Base-by-base conservation (phyloP, 805 yeast species). In the baker's yeast (Saccharomyces cerevisiae) region DNA sequence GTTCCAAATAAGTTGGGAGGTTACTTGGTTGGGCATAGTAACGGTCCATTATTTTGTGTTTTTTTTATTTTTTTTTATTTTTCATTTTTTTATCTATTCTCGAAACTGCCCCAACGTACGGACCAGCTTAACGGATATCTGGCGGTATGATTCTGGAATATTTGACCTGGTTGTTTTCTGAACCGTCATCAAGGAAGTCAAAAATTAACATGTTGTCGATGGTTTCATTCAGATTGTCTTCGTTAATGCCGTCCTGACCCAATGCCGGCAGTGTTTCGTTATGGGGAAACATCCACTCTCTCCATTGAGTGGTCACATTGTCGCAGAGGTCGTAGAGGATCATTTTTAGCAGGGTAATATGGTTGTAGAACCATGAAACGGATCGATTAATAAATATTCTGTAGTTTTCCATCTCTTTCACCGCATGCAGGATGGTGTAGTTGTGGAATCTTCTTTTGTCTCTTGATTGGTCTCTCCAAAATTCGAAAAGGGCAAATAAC, bases 331-430 rank as follows among this genome's bases (percentile, higher is more conserved):
- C 73, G 52, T 65, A 69, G 14, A 69, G 55, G 26, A 68, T 67
- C 70, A 69, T 68, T 54, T 68, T 69, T 28, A 69, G 59, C 36
- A 69, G 53, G 0, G 73, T 69, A 27, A 69, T 68, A 54, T 69
- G 73, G 54, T 69, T 69, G 52, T 69, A 69, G 46, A 69, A 69
- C 73, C 73, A 69, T 2, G 73, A 69, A 2, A 69, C 73, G 1
- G 73, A 69, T 53, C 71, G 58, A 51, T 66, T 67, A 41, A 69
- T 67, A 53, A 69, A 68, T 2, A 68, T 61, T 51, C 73, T 59
- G 49, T 69, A 69, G 52, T 67, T 67, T 58, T 69, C 73, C 71
- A 69, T 66, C 51, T 69, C 73, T 52, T 67, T 68, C 5, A 68
- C 69, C n/a, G 70, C 68, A 57, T 69, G 73, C 48, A 67, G 49